phyloP scores from a whole-genome alignment of 2,329 filamentous ascomycete species.

The Stagonosporopsis tanaceti region DNA sequence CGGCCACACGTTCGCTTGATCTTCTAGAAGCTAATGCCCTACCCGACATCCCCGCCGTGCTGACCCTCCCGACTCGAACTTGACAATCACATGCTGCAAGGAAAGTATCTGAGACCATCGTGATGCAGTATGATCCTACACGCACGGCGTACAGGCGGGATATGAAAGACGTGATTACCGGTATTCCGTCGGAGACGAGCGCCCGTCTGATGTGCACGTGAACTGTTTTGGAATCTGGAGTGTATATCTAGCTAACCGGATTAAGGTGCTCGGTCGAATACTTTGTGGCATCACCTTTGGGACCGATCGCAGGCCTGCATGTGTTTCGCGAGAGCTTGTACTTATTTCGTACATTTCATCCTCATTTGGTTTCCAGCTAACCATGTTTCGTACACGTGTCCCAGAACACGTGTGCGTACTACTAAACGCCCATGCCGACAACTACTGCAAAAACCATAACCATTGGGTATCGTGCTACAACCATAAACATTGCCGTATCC shows the following conservation, averaged over 20 bases:
- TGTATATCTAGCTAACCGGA: not conserved
- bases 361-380: not conserved
- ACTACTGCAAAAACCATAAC: constrained; percentile 9
- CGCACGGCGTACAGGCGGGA: not conserved
- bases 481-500: constrained; percentile 10
- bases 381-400: not conserved
- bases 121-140: not conserved
- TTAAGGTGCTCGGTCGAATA: not conserved
- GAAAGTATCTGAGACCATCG: constrained; percentile 4
- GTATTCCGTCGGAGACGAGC: constrained; percentile 9
- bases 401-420: not conserved
- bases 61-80: constrained; percentile 6
- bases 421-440: constrained; percentile 7
- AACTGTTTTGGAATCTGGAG: not conserved
- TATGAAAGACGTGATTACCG: not conserved
- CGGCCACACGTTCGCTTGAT: constrained; percentile 12
- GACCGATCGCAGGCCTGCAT: not conserved
- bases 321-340: not conserved
- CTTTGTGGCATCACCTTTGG: not conserved
- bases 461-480: constrained; percentile 29
- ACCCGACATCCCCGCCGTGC: constrained; percentile 15
- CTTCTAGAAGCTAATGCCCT: constrained; percentile 20
- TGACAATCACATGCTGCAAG: constrained; percentile 10
- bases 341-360: not conserved
- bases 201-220: not conserved